Evolutionary conservation across 495 filamentous ascomycete species (phyloP).

Genomic region (Evernia prunastri): DNA sequence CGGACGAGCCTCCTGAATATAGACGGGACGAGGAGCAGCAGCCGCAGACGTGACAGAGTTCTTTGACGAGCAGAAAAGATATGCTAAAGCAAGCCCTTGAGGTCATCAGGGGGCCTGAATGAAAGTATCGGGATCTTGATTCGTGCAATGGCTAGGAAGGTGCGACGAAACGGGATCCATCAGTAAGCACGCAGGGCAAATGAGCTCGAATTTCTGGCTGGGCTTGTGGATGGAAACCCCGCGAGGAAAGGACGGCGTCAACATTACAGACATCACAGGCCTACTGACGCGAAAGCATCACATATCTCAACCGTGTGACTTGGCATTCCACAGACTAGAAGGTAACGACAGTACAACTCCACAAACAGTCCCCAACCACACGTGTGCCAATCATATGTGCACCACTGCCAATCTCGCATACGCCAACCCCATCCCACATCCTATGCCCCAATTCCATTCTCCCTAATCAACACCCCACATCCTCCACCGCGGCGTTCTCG

Average conservation of each 20-base stretch:
- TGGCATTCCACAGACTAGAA: background rate
- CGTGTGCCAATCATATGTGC: background rate
- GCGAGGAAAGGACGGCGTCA: background rate
- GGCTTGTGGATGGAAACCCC: background rate
- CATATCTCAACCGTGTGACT: background rate
- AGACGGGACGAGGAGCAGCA: background rate
- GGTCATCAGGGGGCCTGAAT: background rate
- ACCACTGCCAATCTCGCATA: background rate
- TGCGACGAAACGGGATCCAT: background rate
- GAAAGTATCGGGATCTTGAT: conserved; percentile 27
- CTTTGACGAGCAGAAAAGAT: background rate
- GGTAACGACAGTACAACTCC: background rate
- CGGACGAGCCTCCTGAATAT: background rate
- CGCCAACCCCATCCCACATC: background rate
- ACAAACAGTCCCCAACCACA: background rate
- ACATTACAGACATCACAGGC: background rate
- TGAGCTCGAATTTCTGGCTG: background rate
- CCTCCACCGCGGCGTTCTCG: background rate
- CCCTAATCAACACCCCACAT: background rate
- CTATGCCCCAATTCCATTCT: background rate
- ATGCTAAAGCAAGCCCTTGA: background rate
- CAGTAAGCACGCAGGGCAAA: background rate
- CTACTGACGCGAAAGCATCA: background rate
- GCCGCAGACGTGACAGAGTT: background rate
- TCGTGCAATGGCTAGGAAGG: background rate